Conservation (phyloP, 257 asterid genomes). For the Avicennia marina region DNA sequence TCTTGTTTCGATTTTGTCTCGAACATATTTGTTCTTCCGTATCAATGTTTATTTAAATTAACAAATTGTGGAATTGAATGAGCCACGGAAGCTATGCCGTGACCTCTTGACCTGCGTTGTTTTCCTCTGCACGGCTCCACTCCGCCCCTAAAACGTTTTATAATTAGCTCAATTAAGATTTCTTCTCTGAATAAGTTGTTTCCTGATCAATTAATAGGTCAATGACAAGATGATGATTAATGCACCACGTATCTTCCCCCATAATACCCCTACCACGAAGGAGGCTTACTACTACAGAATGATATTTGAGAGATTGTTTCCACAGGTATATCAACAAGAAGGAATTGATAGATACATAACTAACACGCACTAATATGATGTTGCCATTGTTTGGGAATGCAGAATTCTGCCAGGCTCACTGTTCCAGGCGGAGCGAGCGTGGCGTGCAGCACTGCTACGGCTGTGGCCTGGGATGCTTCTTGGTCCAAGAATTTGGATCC, state of each 20-base stretch:
- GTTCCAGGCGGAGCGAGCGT: conserved; percentile 95
- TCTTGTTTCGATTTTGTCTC: too few relatives aligned
- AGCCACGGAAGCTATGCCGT: too few relatives aligned
- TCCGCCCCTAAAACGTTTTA: background rate
- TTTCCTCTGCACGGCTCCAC: too few relatives aligned
- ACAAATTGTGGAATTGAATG: too few relatives aligned
- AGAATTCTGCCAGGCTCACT: conserved; percentile 72
- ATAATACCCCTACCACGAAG: conserved; percentile 80
- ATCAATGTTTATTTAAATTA: too few relatives aligned
- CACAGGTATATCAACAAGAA: conserved; percentile 52
- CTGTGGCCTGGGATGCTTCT: conserved; percentile 83
- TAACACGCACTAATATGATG: background rate
- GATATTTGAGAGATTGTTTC: conserved; percentile 89
- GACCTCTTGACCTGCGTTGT: too few relatives aligned
- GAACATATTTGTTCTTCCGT: too few relatives aligned
- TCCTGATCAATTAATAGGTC: conserved; percentile 36
- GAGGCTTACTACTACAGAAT: conserved; percentile 87
- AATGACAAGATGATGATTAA: conserved; percentile 81
- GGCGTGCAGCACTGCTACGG: conserved; percentile 89
- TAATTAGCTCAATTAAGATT: too few relatives aligned
- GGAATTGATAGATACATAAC: background rate
- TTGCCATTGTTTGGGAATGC: conserved; percentile 23
- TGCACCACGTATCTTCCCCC: conserved; percentile 75
- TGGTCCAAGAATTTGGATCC: conserved; percentile 91
- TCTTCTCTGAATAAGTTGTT: too few relatives aligned